These are phyloP conservation scores for Stagonosporopsis chrysanthemi DNA, from an alignment of 2,329 filamentous ascomycete species.

Conservation along the genomic window DNA sequence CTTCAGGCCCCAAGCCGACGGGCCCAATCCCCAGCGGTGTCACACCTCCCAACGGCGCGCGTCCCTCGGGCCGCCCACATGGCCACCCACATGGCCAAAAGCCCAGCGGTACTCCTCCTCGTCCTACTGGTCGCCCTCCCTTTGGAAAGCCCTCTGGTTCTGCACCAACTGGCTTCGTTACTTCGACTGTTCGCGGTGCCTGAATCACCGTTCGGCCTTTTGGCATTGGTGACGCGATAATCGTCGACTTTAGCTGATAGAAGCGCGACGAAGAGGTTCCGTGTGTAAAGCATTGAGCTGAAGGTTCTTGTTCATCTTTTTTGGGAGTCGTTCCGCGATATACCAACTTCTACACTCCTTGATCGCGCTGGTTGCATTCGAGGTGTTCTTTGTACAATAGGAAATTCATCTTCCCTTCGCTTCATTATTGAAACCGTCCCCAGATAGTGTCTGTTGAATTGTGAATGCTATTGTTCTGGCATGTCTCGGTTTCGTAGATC, in stretches of 20 bases:
- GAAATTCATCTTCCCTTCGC: background rate
- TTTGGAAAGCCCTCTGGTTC: slow-evolving; percentile 2
- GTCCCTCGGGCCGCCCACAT: background rate
- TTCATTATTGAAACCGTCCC: background rate
- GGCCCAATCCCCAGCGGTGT: background rate
- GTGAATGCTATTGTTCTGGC: no score
- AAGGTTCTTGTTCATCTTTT: slow-evolving; percentile 9
- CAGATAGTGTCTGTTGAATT: no score
- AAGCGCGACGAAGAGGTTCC: background rate
- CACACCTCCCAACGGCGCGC: background rate
- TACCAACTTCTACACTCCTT: slow-evolving; percentile 12
- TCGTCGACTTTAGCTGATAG: slow-evolving; percentile 4
- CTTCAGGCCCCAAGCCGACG: slow-evolving; percentile 4
- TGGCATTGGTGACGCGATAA: background rate
- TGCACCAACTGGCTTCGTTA: slow-evolving; percentile 10
- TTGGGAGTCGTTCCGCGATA: background rate
- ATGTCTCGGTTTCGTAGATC: no score
- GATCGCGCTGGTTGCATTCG: slow-evolving; percentile 12
- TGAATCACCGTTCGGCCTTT: slow-evolving; percentile 1
- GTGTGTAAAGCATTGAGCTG: background rate
- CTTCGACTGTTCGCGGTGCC: slow-evolving; percentile 10
- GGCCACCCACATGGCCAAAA: background rate
- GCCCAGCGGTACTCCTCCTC: background rate
- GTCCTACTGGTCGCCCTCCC: slow-evolving; percentile 5
- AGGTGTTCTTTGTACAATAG: slow-evolving; percentile 1